phyloP scores from a whole-genome alignment of 805 yeast genomes.

The Saccharomycopsis sp. region DNA sequence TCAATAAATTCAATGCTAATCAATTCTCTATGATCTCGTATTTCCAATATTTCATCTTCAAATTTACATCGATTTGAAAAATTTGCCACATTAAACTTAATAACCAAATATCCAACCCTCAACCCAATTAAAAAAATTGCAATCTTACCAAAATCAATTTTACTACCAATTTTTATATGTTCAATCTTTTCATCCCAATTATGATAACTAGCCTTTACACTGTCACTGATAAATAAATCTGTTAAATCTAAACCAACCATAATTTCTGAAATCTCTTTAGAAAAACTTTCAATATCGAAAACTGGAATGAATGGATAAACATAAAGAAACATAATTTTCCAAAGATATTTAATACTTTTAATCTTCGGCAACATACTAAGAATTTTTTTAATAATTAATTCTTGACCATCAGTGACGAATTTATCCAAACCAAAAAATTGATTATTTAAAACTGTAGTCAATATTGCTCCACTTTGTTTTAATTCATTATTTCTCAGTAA shows the following conservation, averaged over 20 bases:
- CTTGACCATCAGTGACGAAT: constrained; percentile 1
- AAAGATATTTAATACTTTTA: constrained; percentile 9
- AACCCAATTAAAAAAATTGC: constrained; percentile 9
- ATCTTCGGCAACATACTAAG: constrained; percentile 8
- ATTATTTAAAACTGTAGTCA: constrained; percentile 1
- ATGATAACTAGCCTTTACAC: not conserved
- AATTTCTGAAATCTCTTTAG: constrained; percentile 3
- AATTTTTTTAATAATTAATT: constrained; percentile 1
- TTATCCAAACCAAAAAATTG: not conserved
- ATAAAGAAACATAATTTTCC: constrained; percentile 12
- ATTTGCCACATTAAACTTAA: constrained; percentile 14
- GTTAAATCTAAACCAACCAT: constrained; percentile 7
- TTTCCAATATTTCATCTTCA: constrained; percentile 10
- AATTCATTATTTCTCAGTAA: not conserved
- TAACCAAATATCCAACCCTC: constrained; percentile 13
- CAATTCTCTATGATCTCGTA: not conserved
- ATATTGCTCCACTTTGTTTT: not conserved
- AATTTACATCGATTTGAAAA: constrained; percentile 3
- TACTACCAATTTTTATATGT: constrained; percentile 5
- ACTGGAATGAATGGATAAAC: constrained; percentile 17
- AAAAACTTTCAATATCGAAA: constrained; percentile 4
- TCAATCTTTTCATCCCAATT: not conserved
- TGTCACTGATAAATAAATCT: constrained; percentile 1
- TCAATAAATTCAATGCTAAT: constrained; percentile 8
- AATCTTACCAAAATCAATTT: constrained; percentile 12